Evolutionary conservation across 2,329 filamentous ascomycete species (phyloP), one percentile per base, ranked within the genome.

Genomic region (Ceratocystiopsis minuta): DNA sequence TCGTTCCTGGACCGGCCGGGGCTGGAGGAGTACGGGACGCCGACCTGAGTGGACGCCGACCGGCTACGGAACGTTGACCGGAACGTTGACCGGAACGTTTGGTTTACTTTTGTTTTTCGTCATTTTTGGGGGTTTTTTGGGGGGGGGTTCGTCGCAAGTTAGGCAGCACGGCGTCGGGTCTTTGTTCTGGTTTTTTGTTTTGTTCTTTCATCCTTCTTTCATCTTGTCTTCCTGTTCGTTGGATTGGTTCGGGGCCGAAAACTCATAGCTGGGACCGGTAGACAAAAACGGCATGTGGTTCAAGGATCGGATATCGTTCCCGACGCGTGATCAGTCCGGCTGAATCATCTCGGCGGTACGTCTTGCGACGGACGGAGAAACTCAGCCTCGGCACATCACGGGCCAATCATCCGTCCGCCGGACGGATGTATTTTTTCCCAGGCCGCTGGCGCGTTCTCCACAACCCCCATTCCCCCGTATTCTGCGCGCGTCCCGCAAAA

Each of bases 1-100:
- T 82, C 77, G 52, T 88, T 87, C 53, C 70, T 75, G 48, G 64
- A 68, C 41, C 54, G 52, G 11, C 59, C 60, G 36, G 58, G 45
- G 4, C 38, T 67, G 33, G 63, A 64, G 47, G 65, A 69, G 49
- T 59, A 59, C 32, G 68, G 69, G 2, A 72, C 67, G 10, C 67
- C 69, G 13, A 66, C 63, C 4, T 72, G 44, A 57, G 13, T 31
- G 16, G 36, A n/a, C n/a, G n/a, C n/a, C n/a, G n/a, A n/a, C n/a
- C n/a, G 31, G 31, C 31, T 32, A 32, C 31, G 31, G 31, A 9
- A 32, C n/a, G n/a, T n/a, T n/a, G n/a, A n/a, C n/a, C n/a, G n/a
- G n/a, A n/a, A n/a, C n/a, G n/a, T n/a, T n/a, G n/a, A n/a, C n/a
- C n/a, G n/a, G n/a, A n/a, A n/a, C n/a, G n/a, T 20, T 20, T 20